Evolutionary conservation across 2,329 filamentous ascomycete species (phyloP).

Genomic region (Neonectria neomacrospora): DNA sequence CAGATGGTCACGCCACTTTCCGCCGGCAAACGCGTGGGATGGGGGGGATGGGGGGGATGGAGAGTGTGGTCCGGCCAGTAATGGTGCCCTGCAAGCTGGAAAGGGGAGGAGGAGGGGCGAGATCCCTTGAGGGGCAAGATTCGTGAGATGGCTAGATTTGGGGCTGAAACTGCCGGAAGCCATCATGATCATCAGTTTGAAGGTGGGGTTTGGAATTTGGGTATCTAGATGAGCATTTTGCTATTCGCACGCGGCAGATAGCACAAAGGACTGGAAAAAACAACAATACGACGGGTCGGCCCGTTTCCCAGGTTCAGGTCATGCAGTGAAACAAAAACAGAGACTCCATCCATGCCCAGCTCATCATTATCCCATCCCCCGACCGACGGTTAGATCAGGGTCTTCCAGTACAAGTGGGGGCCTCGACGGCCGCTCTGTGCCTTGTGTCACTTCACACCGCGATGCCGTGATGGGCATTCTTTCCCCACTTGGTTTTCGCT

Average conservation of each 20-base stretch:
- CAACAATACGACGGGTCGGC: background rate
- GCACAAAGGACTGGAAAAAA: background rate
- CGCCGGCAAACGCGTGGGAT: slow-evolving; percentile 7
- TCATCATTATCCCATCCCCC: background rate
- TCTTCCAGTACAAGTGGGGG: slow-evolving; percentile 9
- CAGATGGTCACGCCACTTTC: slow-evolving; percentile 44
- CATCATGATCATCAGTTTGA: no score
- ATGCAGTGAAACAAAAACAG: background rate
- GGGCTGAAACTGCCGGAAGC: background rate
- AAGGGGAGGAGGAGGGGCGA: background rate
- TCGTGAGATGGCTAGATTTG: background rate
- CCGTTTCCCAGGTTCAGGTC: background rate
- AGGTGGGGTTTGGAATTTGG: slow-evolving; percentile 12
- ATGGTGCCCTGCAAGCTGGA: background rate
- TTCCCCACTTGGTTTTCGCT: slow-evolving; percentile 32
- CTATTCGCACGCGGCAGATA: background rate
- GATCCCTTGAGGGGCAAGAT: background rate
- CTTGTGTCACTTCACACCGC: slow-evolving; percentile 34
- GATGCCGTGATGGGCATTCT: slow-evolving; percentile 37
- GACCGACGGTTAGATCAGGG: slow-evolving; percentile 3
- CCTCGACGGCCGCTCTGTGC: slow-evolving; percentile 1
- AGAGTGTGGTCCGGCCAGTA: background rate
- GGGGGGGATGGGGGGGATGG: no score
- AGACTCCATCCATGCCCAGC: background rate
- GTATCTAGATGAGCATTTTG: slow-evolving; percentile 23